Base-by-base conservation (phyloP, 768 basidiomycete genomes). In the Naganishia antarctica region DNA sequence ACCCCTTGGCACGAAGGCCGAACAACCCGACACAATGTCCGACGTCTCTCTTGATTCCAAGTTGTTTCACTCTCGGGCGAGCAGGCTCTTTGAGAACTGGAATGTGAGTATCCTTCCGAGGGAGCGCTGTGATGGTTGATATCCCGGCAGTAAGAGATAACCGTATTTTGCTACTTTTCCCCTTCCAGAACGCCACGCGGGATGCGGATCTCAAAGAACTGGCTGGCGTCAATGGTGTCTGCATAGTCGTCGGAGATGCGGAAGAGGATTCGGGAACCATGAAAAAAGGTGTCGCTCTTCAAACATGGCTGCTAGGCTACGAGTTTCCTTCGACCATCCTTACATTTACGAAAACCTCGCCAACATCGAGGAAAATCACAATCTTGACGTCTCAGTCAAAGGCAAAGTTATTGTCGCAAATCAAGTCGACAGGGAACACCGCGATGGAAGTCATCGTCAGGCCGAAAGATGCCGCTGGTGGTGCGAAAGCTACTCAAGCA, bases 291-390 rank as follows among this genome's bases (percentile, higher is more conserved):
- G 89, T 88, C 26, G 91, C 90, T 63, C 26, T 69, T 26, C 69
- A 96, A 94, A 93, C 92, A 74, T 96, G 92, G 90, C 82, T 99
- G 18, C 83, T 98, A 41, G 94, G 93, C 15, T 98, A 92, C 77
- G 94, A 99, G 78, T 98, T 98, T 73, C 96, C 94, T 2, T 91
- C 91, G 0, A 97, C 94, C 0, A 81, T 97, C 29, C 82, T 93
- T 64, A 80, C 97, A 21, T 88, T 98, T 71, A 83, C 86, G 63
- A 67, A 68, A 51, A 68, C 69, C 7, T 69, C 71, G 18, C 32
- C 43, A 3, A 87, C 41, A 11, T 23, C n/a, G 18, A 81, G 86
- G 60, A 88, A 84, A 72, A 79, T 98, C 21, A 80, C 81, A 34
- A 87, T 97, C 43, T 79, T 96, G 28, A 92, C 90, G 68, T 93